Conservation (phyloP, 2,329 filamentous ascomycete species). For the Knufia fluminis region DNA sequence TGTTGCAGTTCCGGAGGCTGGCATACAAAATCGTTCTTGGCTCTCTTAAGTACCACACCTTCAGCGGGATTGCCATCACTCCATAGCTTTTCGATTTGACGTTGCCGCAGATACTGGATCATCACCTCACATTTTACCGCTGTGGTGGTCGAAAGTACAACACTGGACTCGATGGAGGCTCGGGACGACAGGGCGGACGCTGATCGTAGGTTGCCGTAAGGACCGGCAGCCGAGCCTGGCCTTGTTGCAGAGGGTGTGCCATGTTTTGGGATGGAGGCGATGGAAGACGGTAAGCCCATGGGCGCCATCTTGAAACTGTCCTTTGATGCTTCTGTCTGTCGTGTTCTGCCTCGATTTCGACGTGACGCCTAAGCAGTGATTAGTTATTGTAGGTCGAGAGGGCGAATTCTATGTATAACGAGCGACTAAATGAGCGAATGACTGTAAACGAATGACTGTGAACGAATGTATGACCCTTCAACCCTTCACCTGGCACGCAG, state of each 20-base stretch:
- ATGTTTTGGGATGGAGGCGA: background rate
- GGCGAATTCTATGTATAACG: too few relatives aligned
- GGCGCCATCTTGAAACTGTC: background rate
- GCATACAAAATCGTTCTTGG: slow-evolving; percentile 42
- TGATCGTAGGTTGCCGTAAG: background rate
- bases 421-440: too few relatives aligned
- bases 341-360: too few relatives aligned
- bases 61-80: slow-evolving; percentile 40
- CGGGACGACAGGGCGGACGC: background rate
- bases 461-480: too few relatives aligned
- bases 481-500: too few relatives aligned
- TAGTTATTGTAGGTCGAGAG: too few relatives aligned
- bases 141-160: background rate
- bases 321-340: too few relatives aligned
- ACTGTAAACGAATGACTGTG: too few relatives aligned
- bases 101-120: slow-evolving; percentile 55
- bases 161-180: background rate
- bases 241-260: background rate
- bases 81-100: slow-evolving; percentile 50
- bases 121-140: slow-evolving; percentile 54
- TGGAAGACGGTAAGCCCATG: background rate
- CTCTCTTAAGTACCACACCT: slow-evolving; percentile 48
- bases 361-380: too few relatives aligned
- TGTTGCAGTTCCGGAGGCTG: slow-evolving; percentile 40
- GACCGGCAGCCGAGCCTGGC: background rate